Evolutionary conservation across 2,329 filamentous ascomycete genomes (phyloP).

Genomic region (Thielaviopsis populi): DNA sequence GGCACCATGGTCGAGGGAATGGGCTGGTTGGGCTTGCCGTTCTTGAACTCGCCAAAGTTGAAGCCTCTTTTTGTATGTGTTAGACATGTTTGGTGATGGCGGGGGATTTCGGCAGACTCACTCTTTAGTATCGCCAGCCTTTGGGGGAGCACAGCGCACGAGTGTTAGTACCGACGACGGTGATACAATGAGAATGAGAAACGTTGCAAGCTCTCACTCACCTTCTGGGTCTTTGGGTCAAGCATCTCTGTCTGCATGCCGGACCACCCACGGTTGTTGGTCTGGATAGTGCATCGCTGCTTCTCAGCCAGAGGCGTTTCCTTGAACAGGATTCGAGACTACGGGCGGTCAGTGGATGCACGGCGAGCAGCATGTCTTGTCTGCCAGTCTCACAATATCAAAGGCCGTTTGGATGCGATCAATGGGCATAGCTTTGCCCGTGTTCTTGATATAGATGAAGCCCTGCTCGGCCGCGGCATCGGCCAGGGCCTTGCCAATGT

Average conservation of each 20-base stretch:
- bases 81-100: neutral
- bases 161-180: neutral
- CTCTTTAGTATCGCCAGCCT: constrained; percentile 84
- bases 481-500: constrained; percentile 53
- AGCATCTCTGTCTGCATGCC: constrained; percentile 78
- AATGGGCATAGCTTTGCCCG: constrained; percentile 50
- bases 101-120: constrained; percentile 26
- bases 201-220: constrained; percentile 26
- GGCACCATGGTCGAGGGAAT: constrained; percentile 49
- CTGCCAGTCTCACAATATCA: constrained; percentile 41
- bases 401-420: constrained; percentile 58
- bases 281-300: constrained; percentile 55
- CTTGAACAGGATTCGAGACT: constrained; percentile 34
- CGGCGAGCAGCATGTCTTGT: too few species aligned
- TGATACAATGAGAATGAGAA: neutral
- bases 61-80: constrained; percentile 50
- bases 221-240: constrained; percentile 68
- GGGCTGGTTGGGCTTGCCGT: constrained; percentile 58
- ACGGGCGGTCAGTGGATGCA: neutral
- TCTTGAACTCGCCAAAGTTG: constrained; percentile 69
- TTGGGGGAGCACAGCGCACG: neutral
- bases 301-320: constrained; percentile 53
- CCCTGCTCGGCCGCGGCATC: constrained; percentile 69
- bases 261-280: constrained; percentile 78
- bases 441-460: constrained; percentile 77